Conservation (phyloP, 768 basidiomycete genomes). For the Leccinum broughii region DNA sequence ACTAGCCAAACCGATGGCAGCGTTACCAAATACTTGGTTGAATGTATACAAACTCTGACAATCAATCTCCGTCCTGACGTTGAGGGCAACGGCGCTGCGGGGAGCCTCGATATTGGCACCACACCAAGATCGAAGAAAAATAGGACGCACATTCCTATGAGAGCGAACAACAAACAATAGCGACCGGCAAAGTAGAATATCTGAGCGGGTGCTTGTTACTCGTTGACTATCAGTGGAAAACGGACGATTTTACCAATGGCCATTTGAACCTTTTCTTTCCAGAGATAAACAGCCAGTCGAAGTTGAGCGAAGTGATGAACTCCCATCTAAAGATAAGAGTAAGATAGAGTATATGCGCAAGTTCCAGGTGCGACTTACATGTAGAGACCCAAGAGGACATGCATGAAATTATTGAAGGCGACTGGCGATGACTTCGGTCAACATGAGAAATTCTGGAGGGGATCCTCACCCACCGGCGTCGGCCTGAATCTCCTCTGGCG, state of each 20-base stretch:
- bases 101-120: constrained; percentile 1
- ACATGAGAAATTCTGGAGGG: neutral
- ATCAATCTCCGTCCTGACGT: constrained; percentile 58
- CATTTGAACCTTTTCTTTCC: constrained; percentile 60
- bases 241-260: constrained; percentile 53
- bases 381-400: constrained; percentile 59
- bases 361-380: constrained; percentile 41
- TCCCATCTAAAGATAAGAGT: constrained; percentile 53
- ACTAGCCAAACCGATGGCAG: constrained; percentile 66
- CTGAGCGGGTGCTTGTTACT: constrained; percentile 32
- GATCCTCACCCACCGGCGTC: constrained; percentile 43
- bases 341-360: constrained; percentile 11
- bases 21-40: constrained; percentile 64
- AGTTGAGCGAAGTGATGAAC: constrained; percentile 58
- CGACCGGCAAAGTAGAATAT: constrained; percentile 71
- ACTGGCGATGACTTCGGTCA: constrained; percentile 17
- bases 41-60: constrained; percentile 73
- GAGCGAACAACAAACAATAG: constrained; percentile 61
- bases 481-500: constrained; percentile 44
- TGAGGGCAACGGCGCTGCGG: constrained; percentile 53
- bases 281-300: constrained; percentile 63
- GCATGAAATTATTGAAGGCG: constrained; percentile 55
- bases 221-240: neutral
- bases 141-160: constrained; percentile 64
- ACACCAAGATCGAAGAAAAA: neutral